Conservation (phyloP, 495 filamentous ascomycete species). For the Penicillium goetzii region DNA sequence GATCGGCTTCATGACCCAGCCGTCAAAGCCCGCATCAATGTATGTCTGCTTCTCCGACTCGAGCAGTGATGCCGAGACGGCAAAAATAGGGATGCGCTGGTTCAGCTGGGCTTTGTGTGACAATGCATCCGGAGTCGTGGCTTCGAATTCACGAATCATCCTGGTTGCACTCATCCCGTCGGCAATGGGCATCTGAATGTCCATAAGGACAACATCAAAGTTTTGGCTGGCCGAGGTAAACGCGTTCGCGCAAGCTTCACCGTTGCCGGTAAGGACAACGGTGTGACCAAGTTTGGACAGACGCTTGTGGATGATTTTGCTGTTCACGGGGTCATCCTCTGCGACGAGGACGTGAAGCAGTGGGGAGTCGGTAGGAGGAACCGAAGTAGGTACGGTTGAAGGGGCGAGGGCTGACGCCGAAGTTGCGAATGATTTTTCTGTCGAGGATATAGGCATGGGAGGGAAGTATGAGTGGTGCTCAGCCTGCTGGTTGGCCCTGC, state of each 20-base stretch:
- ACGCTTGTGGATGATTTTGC: slow-evolving; percentile 82
- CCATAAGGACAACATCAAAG: slow-evolving; percentile 94
- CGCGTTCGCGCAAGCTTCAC: slow-evolving; percentile 78
- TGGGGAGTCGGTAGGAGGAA: slow-evolving; percentile 22
- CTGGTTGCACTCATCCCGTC: slow-evolving; percentile 83
- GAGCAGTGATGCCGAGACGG: slow-evolving; percentile 83
- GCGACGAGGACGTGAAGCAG: slow-evolving; percentile 73
- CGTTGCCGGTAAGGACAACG: slow-evolving; percentile 76
- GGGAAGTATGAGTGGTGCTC: slow-evolving; percentile 30
- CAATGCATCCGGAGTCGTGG: slow-evolving; percentile 39
- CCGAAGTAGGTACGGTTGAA: slow-evolving; percentile 18
- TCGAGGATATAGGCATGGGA: neutral
- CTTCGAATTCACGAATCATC: slow-evolving; percentile 76
- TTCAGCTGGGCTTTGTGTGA: slow-evolving; percentile 58
- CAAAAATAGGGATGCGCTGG: slow-evolving; percentile 74
- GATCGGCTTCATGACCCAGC: slow-evolving; percentile 84
- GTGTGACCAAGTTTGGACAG: slow-evolving; percentile 79
- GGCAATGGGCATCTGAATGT: slow-evolving; percentile 98
- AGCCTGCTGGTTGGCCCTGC: slow-evolving; percentile 10
- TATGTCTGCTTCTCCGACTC: slow-evolving; percentile 73
- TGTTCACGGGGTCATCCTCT: slow-evolving; percentile 93
- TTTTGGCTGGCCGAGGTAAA: slow-evolving; percentile 60
- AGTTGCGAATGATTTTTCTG: slow-evolving; percentile 3
- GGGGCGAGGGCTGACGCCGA: slow-evolving; percentile 11
- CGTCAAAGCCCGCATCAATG: slow-evolving; percentile 83